Evolutionary conservation across 768 basidiomycete species (phyloP).

Genomic region (Boletus rubescentipes): DNA sequence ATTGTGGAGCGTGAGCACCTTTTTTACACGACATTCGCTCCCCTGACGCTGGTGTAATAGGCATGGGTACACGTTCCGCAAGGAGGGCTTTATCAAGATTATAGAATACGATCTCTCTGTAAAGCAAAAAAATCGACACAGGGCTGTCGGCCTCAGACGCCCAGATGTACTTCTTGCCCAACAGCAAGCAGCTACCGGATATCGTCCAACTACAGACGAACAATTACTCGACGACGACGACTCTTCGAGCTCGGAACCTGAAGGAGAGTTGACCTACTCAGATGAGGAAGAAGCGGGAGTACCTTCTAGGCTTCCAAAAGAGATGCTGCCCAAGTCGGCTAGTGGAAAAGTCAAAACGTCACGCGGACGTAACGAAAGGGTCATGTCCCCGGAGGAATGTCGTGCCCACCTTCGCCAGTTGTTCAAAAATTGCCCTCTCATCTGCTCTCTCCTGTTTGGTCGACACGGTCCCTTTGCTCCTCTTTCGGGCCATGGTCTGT

Average conservation of each 20-base stretch:
- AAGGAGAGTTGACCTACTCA: conserved; percentile 46
- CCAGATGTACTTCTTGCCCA: conserved; percentile 72
- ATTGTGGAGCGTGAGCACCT: conserved; percentile 79
- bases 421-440: conserved; percentile 77
- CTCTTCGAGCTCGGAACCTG: conserved; percentile 48
- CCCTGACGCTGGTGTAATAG: conserved; percentile 39
- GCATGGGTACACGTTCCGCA: conserved; percentile 82
- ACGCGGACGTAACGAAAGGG: conserved; percentile 85
- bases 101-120: conserved; percentile 86
- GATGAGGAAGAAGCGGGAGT: conserved; percentile 52
- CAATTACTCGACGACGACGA: conserved; percentile 45
- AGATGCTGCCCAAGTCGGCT: conserved; percentile 62
- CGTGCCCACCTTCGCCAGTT: conserved; percentile 89
- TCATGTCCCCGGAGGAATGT: conserved; percentile 89
- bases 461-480: conserved; percentile 84
- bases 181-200: conserved; percentile 27
- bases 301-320: conserved; percentile 26
- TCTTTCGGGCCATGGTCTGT: conserved; percentile 57
- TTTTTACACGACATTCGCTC: neutral
- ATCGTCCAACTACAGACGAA: conserved; percentile 25
- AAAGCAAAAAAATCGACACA: conserved; percentile 70
- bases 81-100: conserved; percentile 91
- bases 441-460: conserved; percentile 88
- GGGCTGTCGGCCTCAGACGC: conserved; percentile 54
- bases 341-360: conserved; percentile 74